phyloP scores from a whole-genome alignment of 768 basidiomycete species.

The Trametopsis cervina region DNA sequence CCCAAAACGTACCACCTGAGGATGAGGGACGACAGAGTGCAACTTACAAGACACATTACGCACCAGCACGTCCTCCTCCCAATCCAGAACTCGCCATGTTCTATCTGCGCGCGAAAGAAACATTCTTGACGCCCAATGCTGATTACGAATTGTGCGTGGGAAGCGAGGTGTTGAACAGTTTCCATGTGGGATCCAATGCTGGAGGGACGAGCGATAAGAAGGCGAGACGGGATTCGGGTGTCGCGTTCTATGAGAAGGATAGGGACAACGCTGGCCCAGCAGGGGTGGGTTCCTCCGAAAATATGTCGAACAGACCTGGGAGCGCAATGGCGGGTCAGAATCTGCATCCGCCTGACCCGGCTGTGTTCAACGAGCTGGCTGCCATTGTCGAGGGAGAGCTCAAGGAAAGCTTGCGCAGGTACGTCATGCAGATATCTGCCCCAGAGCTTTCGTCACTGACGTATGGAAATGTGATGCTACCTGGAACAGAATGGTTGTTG shows the following conservation, averaged over 20 bases:
- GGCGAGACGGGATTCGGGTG: background rate
- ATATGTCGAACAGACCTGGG: background rate
- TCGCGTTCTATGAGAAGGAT: background rate
- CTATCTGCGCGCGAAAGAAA: slow-evolving; percentile 73
- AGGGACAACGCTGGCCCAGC: background rate
- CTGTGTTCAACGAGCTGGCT: slow-evolving; percentile 52
- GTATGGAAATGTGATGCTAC: background rate
- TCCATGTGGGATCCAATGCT: slow-evolving; percentile 39
- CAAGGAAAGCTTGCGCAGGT: slow-evolving; percentile 55
- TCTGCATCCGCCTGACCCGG: slow-evolving; percentile 54
- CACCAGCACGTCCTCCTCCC: slow-evolving; percentile 14
- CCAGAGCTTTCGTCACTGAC: background rate
- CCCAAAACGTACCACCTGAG: background rate
- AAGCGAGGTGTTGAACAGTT: slow-evolving; percentile 51
- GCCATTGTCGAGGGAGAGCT: slow-evolving; percentile 53
- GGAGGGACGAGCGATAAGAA: background rate
- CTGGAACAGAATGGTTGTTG: slow-evolving; percentile 34
- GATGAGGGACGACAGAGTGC: slow-evolving; percentile 8
- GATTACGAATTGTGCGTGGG: slow-evolving; percentile 68
- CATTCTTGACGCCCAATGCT: slow-evolving; percentile 69
- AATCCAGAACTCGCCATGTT: slow-evolving; percentile 53
- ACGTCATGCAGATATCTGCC: slow-evolving; percentile 22
- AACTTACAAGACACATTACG: background rate
- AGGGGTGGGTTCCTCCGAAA: background rate
- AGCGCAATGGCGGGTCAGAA: background rate